Base-by-base conservation (phyloP, 495 filamentous ascomycete genomes). In the Daldinia bambusicola region DNA sequence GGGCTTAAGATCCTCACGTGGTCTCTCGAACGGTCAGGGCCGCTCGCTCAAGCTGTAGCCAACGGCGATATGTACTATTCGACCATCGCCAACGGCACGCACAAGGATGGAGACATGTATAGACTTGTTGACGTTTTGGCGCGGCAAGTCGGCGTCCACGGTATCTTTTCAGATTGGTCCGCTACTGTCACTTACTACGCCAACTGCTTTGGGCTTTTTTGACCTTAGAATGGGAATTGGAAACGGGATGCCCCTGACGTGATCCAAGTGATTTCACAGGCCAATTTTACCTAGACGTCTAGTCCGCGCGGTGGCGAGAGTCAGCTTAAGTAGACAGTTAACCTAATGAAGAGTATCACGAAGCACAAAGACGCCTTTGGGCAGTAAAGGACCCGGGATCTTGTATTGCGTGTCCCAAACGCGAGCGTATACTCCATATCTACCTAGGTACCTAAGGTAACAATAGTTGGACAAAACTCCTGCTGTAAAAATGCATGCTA, bases 131-230 rank as follows among this genome's bases (percentile, higher is more conserved):
- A 90, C 70, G 86, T 88, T 14, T 65, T 90, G 51, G 83, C 80
- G 8, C 80, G 82, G 64, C 77, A 90, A 70, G 85, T 89, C 7
- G 85, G 85, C 2, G 85, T 87, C 12, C 74, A 76, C 18, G 84
- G 77, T 2, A 84, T 90, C 20, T 90, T 90, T 64, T 84, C 85
- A 9, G 88, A 89, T 72, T 90, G 88, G 88, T 82, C 83, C 4
- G 86, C 85, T 0, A 89, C 86, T 4, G 80, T 86, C 7, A 89
- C 84, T 3, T 90, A 88, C 56, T 90, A 88, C 78, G 88, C 88
- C 61, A 89, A 86, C 62, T 90, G 87, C 74, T 82, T 89, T 55
- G 85, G 84, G 4, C 57, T 84, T 14, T 78, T 80, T 55, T 72
- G 34, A 69, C 7, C 7, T 5, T 16, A 9, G 14, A n/a, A 20